Evolutionary conservation across 768 basidiomycete genomes (phyloP).

Genomic region (Boletus sp.): DNA sequence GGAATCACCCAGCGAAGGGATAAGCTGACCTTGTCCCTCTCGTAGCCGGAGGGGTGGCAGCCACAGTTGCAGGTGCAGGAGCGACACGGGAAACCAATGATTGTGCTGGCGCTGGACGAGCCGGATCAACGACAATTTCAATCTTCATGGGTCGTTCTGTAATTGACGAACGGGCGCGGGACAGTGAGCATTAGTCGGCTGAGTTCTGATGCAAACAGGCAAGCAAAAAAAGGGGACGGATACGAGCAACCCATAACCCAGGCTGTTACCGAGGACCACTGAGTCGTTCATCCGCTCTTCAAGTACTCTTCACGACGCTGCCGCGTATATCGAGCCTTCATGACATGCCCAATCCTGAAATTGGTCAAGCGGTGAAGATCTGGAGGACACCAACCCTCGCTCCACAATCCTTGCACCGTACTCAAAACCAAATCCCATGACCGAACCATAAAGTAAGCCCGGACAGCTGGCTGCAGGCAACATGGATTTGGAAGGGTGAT

Average conservation of each 20-base stretch:
- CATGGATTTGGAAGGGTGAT: conserved; percentile 28
- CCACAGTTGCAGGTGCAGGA: conserved; percentile 48
- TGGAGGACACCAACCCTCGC: conserved; percentile 28
- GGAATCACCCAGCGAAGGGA: background rate
- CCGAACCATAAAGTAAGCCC: conserved; percentile 29
- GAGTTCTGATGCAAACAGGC: conserved; percentile 35
- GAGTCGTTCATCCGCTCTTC: conserved; percentile 26
- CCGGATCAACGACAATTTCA: conserved; percentile 92
- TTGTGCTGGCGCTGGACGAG: conserved; percentile 55
- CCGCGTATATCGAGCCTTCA: conserved; percentile 24
- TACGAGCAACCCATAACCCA: conserved; percentile 34
- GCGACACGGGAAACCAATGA: conserved; percentile 85
- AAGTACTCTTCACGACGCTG: conserved; percentile 21
- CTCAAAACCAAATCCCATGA: conserved; percentile 34
- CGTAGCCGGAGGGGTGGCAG: conserved; percentile 16
- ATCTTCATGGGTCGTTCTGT: conserved; percentile 98
- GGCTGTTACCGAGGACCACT: conserved; percentile 24
- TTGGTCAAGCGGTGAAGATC: conserved; percentile 34
- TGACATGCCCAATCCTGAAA: conserved; percentile 32
- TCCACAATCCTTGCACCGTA: conserved; percentile 34
- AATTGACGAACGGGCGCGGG: conserved; percentile 34
- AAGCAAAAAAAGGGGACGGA: conserved; percentile 45
- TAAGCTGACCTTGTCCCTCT: conserved; percentile 37
- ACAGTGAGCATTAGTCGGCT: conserved; percentile 37
- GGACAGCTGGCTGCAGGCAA: conserved; percentile 25